Evolutionary conservation across 305 asterid genomes (phyloP).

Genomic region (Petunia hybrid): DNA sequence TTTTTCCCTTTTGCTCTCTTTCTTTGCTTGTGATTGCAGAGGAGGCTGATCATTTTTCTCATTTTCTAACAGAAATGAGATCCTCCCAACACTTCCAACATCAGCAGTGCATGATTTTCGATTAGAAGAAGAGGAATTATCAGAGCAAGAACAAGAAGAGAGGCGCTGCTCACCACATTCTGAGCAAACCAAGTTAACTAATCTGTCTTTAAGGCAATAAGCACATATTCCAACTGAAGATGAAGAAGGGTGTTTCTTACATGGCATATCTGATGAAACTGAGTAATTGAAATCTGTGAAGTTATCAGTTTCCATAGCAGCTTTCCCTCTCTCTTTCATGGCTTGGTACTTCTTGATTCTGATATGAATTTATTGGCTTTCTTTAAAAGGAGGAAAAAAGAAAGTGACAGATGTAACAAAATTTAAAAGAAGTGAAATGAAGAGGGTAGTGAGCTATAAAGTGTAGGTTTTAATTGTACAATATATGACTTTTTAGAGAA

Average conservation of each 20-base stretch:
- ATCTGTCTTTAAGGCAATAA: slow-evolving; percentile 71
- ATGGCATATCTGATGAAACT: slow-evolving; percentile 62
- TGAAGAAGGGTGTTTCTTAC: slow-evolving; percentile 77
- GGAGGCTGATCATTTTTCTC: slow-evolving; percentile 51
- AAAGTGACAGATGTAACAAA: slow-evolving; percentile 9
- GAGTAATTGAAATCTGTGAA: slow-evolving; percentile 59
- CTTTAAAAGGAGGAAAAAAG: neutral
- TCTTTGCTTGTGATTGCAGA: slow-evolving; percentile 27
- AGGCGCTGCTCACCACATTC: slow-evolving; percentile 95
- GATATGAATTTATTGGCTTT: neutral
- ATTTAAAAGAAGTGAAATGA: slow-evolving; percentile 7
- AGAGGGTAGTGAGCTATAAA: slow-evolving; percentile 34
- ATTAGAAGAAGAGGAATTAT: slow-evolving; percentile 55
- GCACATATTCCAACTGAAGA: slow-evolving; percentile 80
- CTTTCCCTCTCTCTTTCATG: slow-evolving; percentile 80
- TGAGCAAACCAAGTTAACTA: slow-evolving; percentile 73
- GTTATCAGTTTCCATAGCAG: slow-evolving; percentile 36
- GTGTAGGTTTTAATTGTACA: neutral
- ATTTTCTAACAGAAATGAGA: slow-evolving; percentile 80
- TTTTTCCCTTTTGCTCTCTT: slow-evolving; percentile 40
- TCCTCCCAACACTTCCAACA: slow-evolving; percentile 87
- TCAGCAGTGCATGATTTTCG: slow-evolving; percentile 66
- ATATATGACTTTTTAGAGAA: slow-evolving; percentile 38
- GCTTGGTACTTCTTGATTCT: slow-evolving; percentile 5
- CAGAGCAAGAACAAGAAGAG: slow-evolving; percentile 93